A percentile compares a stretch with the other conserved stretches of the same genome.
Conservation (phyloP, 225 moss, liverwort and hornwort genomes). For the Pseudisothecium myosuroides region DNA sequence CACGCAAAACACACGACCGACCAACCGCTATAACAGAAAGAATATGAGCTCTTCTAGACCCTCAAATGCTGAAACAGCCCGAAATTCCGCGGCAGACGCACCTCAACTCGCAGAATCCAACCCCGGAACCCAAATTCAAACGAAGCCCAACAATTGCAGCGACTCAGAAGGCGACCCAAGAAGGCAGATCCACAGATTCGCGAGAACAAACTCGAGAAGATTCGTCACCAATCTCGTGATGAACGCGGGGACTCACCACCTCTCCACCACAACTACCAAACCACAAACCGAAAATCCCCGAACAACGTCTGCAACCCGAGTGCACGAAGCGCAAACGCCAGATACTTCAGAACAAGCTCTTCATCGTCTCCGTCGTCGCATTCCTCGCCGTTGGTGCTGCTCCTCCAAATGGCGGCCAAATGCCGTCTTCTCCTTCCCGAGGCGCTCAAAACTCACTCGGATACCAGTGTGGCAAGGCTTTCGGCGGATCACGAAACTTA, state of each 20-base stretch:
- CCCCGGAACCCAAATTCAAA: background rate
- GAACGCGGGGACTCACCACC: background rate
- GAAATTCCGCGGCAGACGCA: background rate
- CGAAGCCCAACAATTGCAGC: background rate
- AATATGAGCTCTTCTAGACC: background rate
- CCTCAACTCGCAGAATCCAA: background rate
- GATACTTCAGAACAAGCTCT: background rate
- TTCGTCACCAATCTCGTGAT: background rate
- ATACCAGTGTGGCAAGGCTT: background rate
- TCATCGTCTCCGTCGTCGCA: background rate
- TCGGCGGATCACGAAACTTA: background rate
- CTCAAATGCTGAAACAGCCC: background rate
- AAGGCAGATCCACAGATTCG: background rate
- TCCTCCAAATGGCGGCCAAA: background rate
- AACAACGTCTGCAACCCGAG: background rate
- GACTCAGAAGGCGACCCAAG: background rate
- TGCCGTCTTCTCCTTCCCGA: background rate
- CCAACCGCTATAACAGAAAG: background rate
- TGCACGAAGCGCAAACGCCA: background rate
- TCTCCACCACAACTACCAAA: background rate
- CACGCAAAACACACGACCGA: background rate
- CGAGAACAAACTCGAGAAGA: background rate
- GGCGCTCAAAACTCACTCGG: background rate
- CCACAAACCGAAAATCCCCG: background rate
- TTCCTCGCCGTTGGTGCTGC: background rate